Percentiles rank a stretch among this genome's conserved stretches.
Evolutionary conservation across 768 basidiomycete genomes (phyloP).

Genomic region (Boletus vermiculosoides): DNA sequence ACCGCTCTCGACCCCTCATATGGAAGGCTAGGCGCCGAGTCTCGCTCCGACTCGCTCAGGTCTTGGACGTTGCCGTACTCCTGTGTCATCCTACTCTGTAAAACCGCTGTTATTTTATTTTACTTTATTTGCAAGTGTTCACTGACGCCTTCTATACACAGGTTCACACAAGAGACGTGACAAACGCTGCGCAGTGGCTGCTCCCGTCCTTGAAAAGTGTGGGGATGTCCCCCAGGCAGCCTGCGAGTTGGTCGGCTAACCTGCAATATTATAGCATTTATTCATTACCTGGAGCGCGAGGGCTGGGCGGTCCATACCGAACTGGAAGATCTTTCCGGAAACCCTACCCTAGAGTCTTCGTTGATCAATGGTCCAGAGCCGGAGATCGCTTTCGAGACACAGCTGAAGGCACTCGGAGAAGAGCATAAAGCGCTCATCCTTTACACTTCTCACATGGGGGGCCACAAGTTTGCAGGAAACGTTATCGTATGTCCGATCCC

Average conservation of each 20-base stretch:
- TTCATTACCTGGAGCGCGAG: slow-evolving; percentile 56
- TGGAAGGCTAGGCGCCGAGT: slow-evolving; percentile 44
- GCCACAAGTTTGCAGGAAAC: slow-evolving; percentile 91
- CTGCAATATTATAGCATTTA: slow-evolving; percentile 48
- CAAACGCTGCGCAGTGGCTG: slow-evolving; percentile 86
- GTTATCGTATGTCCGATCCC: slow-evolving; percentile 65
- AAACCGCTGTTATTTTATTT: slow-evolving; percentile 23
- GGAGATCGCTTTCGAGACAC: slow-evolving; percentile 51
- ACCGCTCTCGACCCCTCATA: slow-evolving; percentile 59
- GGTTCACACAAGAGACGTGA: slow-evolving; percentile 94
- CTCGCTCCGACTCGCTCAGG: slow-evolving; percentile 49
- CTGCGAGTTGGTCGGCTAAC: slow-evolving; percentile 6
- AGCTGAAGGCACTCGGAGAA: slow-evolving; percentile 45
- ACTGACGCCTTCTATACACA: slow-evolving; percentile 28
- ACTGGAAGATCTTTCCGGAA: slow-evolving; percentile 53
- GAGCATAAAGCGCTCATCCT: slow-evolving; percentile 78
- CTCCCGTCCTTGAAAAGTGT: slow-evolving; percentile 80
- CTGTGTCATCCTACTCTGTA: slow-evolving; percentile 87
- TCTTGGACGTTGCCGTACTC: slow-evolving; percentile 88
- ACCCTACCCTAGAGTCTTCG: slow-evolving; percentile 28
- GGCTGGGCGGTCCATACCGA: slow-evolving; percentile 79
- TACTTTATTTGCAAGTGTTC: background rate
- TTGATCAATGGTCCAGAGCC: slow-evolving; percentile 36
- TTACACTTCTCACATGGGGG: slow-evolving; percentile 87
- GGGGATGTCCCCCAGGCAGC: slow-evolving; percentile 25